Base-by-base conservation (phyloP, 495 filamentous ascomycete species). In the Penicillium chermesinum region DNA sequence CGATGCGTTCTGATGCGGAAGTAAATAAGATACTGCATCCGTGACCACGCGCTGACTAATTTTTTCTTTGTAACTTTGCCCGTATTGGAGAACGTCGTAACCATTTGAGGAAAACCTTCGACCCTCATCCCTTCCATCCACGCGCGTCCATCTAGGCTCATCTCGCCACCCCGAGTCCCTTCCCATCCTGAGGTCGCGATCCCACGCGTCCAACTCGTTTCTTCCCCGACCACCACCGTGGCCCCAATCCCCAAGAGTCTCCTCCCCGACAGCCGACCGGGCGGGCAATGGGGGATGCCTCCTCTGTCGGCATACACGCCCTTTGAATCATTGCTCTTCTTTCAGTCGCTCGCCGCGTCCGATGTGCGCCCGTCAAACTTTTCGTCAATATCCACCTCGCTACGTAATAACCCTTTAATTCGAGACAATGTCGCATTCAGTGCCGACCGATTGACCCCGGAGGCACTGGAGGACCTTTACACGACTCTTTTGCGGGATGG, bases 301-400 rank as follows among this genome's bases (percentile, higher is more conserved):
- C 68, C 72, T 61, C 64, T 81, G 63, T 76, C 77, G 53, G 67
- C 78, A 53, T 91, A 90, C 68, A 91, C 89, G 50, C 84, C 85
- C 44, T 85, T 96, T 71, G 91, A 96, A 76, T 83, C 80, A 27
- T 77, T 96, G 15, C 78, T 96, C 46, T 80, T 98, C 52, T 93
- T 96, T 69, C 89, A 94, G 66, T 84, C 85, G 8, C 80, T 98
- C 38, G 78, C 79, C 39, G 65, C 77, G 33, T 76, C 83, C 62
- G 86, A 87, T 57, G 69, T 79, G 47, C 75, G 82, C 38, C 72
- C 79, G 14, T 55, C 79, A 37, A 81, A 77, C 44, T 96, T 96
- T 63, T 67, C 64, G 38, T 73, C 72, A 35, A 87, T 95, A 47
- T 91, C 91, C 42, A 76, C 85, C 38, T 66, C 81, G 19, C 74